Evolutionary conservation across 2,329 filamentous ascomycete genomes (phyloP), one percentile per base, ranked within the genome.

Genomic region (Colletotrichum sp.): DNA sequence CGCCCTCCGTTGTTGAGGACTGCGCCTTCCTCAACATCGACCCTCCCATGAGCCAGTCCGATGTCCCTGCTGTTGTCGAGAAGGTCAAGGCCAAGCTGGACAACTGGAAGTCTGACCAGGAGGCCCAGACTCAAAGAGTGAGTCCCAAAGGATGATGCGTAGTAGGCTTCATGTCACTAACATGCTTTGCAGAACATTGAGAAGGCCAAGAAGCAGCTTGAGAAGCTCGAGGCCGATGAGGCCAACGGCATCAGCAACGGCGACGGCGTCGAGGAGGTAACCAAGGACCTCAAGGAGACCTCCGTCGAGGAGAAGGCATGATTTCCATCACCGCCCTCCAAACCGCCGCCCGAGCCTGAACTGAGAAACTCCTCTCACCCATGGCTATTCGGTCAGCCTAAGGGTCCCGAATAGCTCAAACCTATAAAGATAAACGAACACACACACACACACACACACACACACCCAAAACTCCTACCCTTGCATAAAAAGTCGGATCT

Each of bases 151-250:
- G 21, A 24, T 16, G n/a, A 64, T 16, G 13, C 21, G 36, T 44
- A 26, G 3, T n/a, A 26, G 44, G 24, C 30, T 75, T 28, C 30
- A 65, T 52, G 44, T 30, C 79, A 75, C 82, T 87, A 82, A 87
- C 76, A 9, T 34, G 5, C 9, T 52, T 30, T 55, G 32, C 82
- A 99, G 97, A 99, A 99, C 90, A 94, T 99, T 77, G 95, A 95
- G 78, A 98, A 98, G 87, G 97, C 97, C 77, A 94, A 98, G 89
- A 96, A 96, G 86, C 96, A 98, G 86, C 98, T 99, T 78, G 95
- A 96, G 84, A 93, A 93, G 80, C 92, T 99, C 72, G 96, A 98
- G 84, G 92, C 93, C 72, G 89, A 91, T 78, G 91, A 91, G 81
- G 86, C 88, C 70, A 88, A 86, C 77, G 89, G 89, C 78, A 86